These are phyloP conservation scores for Aureobasidium uvarum DNA, from an alignment of 2,329 filamentous ascomycete genomes.

Conservation along the genomic window DNA sequence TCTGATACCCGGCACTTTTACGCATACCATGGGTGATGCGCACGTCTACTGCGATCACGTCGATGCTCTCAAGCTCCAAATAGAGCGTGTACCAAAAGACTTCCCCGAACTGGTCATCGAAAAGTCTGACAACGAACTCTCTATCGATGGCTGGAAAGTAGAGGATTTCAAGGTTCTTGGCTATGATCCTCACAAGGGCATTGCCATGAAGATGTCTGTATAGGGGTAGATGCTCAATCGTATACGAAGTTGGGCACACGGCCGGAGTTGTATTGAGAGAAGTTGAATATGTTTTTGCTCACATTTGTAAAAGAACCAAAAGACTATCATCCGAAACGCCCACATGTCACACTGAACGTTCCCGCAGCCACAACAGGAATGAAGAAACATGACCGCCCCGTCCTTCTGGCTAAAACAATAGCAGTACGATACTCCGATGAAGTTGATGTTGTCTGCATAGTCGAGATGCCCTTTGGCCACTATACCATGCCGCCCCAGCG, in stretches of 20 bases:
- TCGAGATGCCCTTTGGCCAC: no score
- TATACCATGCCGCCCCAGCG: background rate
- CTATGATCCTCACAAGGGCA: conserved; percentile 86
- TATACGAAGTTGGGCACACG: background rate
- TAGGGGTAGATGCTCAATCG: conserved; percentile 37
- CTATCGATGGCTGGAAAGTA: conserved; percentile 84
- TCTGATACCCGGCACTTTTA: conserved; percentile 79
- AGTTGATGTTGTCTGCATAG: no score
- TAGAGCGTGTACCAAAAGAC: conserved; percentile 72
- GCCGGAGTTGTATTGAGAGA: background rate
- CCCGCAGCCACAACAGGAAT: no score
- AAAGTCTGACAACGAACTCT: conserved; percentile 61
- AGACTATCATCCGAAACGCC: no score
- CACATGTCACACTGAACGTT: no score
- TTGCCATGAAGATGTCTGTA: conserved; percentile 99
- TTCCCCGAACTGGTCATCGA: conserved; percentile 78
- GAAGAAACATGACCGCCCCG: no score
- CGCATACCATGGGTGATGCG: conserved; percentile 97
- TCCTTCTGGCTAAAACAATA: no score
- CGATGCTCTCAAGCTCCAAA: conserved; percentile 77
- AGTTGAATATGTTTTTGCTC: background rate
- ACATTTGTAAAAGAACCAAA: no score
- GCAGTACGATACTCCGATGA: no score
- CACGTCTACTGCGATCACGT: conserved; percentile 94
- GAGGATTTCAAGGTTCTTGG: conserved; percentile 86